These are phyloP conservation scores for Yarrowia keelungensis DNA, from an alignment of 805 yeast genomes.

Conservation along the genomic window DNA sequence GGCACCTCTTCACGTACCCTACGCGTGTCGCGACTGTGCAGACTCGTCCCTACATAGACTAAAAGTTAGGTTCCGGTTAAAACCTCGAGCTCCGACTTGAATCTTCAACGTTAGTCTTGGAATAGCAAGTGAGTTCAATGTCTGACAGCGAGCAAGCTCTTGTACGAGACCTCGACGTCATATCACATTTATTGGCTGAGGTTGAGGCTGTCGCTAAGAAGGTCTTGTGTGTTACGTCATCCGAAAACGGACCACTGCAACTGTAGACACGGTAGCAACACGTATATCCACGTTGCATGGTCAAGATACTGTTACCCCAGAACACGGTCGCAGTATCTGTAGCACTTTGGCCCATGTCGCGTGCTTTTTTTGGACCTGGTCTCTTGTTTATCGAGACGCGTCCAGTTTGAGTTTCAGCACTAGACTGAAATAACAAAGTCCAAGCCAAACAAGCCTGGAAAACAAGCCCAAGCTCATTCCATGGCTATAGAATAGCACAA, in stretches of 20 bases:
- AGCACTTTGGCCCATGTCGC: no score
- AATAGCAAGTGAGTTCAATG: not conserved
- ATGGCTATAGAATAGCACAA: not conserved
- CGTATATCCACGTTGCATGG: no score
- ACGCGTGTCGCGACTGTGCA: not conserved
- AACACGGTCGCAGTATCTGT: no score
- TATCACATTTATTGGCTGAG: not conserved
- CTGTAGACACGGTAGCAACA: no score
- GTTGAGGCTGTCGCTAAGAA: no score
- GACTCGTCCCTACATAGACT: not conserved
- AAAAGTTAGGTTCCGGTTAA: not conserved
- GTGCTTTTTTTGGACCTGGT: no score
- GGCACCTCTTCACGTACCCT: no score
- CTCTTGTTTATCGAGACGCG: no score
- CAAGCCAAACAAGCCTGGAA: not conserved
- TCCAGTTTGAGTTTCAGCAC: no score
- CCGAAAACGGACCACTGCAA: no score
- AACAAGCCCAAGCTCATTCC: constrained; percentile 9
- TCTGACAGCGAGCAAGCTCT: not conserved
- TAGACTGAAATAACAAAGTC: not conserved
- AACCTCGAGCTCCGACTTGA: not conserved
- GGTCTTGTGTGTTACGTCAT: no score
- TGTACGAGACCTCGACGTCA: not conserved
- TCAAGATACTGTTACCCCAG: no score
- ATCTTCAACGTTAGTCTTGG: not conserved